These are phyloP conservation scores for Castanea sativa DNA, from an alignment of 306 rosid species.

Conservation along the genomic window DNA sequence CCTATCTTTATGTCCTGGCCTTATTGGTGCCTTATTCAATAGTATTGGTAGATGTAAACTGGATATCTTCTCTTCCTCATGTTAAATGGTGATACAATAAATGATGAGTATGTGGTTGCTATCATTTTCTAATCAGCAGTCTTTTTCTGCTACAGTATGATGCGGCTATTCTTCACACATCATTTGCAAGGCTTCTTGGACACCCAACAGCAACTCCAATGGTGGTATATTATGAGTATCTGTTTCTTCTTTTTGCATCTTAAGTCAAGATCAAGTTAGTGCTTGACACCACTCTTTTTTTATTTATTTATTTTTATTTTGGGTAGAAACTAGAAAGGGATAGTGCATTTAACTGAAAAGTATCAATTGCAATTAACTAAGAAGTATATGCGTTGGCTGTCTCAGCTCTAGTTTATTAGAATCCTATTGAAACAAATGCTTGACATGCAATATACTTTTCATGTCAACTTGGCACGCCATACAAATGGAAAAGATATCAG, in stretches of 20 bases:
- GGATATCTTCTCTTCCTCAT: background rate
- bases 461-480: background rate
- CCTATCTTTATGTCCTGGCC: constrained; percentile 2
- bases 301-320: background rate
- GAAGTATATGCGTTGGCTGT: too few species aligned
- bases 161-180: constrained; percentile 84
- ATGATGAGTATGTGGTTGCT: background rate
- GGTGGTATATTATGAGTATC: constrained; percentile 8
- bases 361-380: too few species aligned
- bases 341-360: too few species aligned
- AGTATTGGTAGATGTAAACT: background rate
- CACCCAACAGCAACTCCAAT: too few species aligned
- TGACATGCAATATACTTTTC: background rate
- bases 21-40: background rate
- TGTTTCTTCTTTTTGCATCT: background rate
- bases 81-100: background rate
- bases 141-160: constrained; percentile 64
- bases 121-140: constrained; percentile 16
- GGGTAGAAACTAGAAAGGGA: too few species aligned
- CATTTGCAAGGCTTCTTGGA: too few species aligned
- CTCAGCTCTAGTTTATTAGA: constrained; percentile 1
- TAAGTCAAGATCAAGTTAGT: background rate
- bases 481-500: background rate
- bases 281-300: background rate
- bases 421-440: background rate